Evolutionary conservation across 176 grass and related monocot species (phyloP).

Genomic region (Bolboschoenus planiculmis): DNA sequence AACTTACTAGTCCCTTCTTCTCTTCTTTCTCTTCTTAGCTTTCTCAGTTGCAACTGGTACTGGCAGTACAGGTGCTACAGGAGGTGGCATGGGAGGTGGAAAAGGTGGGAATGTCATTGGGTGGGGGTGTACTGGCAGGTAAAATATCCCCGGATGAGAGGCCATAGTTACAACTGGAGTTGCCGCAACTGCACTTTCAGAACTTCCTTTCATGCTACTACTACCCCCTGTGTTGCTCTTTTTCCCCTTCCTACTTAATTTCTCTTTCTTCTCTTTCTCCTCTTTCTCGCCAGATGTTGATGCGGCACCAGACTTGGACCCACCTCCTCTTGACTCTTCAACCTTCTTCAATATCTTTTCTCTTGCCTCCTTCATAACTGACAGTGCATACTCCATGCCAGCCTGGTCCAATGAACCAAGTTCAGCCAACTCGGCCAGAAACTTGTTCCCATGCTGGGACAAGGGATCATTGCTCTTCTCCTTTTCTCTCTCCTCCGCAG

Average conservation of each 20-base stretch:
- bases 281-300: conserved; percentile 42
- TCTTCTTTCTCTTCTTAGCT: conserved; percentile 69
- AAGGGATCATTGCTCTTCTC: conserved; percentile 63
- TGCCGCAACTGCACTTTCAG: conserved; percentile 14
- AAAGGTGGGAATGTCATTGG: conserved; percentile 60
- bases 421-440: conserved; percentile 79
- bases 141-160: conserved; percentile 44
- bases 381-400: conserved; percentile 71
- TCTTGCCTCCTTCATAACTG: conserved; percentile 83
- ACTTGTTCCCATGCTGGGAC: conserved; percentile 67
- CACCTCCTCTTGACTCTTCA: conserved; percentile 60
- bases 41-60: conserved; percentile 20
- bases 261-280: conserved; percentile 12
- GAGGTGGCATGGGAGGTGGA: conserved; percentile 26
- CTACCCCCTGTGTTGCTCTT: conserved; percentile 27
- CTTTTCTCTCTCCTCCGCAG: conserved; percentile 30
- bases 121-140: conserved; percentile 54
- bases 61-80: conserved; percentile 30
- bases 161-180: conserved; percentile 26
- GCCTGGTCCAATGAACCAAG: conserved; percentile 73
- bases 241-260: conserved; percentile 9
- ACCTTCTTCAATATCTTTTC: conserved; percentile 66
- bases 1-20: conserved; percentile 39
- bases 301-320: conserved; percentile 30
- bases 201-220: conserved; percentile 24